Evolutionary conservation across 2,329 filamentous ascomycete genomes (phyloP).

Genomic region (Fusarium tupiense): DNA sequence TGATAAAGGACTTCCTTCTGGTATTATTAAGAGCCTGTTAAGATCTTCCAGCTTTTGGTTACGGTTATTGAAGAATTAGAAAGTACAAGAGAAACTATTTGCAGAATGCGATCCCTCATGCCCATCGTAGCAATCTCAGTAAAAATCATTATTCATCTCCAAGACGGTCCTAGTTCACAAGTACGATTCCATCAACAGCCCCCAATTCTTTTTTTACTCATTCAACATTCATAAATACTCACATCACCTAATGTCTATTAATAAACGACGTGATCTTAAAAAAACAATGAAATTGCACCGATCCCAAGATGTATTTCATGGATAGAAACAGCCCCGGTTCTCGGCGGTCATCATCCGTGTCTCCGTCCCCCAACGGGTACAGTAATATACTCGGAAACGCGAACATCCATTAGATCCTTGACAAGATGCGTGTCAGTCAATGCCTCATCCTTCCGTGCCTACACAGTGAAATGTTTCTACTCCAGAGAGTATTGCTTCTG

Average conservation of each 20-base stretch:
- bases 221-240: too few species aligned
- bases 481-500: neutral
- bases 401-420: neutral
- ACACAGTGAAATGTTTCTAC: conserved; percentile 18
- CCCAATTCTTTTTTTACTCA: neutral
- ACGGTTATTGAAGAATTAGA: neutral
- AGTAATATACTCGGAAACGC: conserved; percentile 5
- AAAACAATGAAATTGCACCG: neutral
- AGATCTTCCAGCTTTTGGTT: neutral
- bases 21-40: neutral
- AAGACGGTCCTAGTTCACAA: neutral
- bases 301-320: neutral
- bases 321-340: neutral
- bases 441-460: conserved; percentile 28
- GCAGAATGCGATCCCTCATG: neutral
- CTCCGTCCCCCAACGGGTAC: conserved; percentile 22
- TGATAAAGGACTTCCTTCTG: neutral
- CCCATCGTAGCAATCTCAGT: neutral
- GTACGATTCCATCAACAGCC: too few species aligned
- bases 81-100: neutral
- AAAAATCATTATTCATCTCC: neutral
- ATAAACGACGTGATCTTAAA: neutral
- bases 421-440: conserved; percentile 27
- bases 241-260: neutral
- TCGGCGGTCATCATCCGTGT: conserved; percentile 14